phyloP scores from a whole-genome alignment of 179 eudicot genomes.

The Beta macrorhiza region DNA sequence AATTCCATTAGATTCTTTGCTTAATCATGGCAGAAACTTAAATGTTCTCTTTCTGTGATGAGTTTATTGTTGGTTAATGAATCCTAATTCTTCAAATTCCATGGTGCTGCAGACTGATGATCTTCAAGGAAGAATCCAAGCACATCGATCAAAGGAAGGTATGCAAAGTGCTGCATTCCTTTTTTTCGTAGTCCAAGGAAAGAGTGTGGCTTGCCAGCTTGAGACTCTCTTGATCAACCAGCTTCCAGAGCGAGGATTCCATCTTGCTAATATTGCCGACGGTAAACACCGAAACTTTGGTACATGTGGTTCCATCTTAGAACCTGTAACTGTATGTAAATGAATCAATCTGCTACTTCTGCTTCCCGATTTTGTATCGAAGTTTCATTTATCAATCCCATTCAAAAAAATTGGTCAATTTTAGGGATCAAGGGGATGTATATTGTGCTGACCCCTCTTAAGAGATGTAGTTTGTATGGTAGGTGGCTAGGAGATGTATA shows the following conservation, averaged over 20 bases:
- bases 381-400: not conserved
- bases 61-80: not conserved
- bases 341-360: not conserved
- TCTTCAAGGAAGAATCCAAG: conserved; percentile 77
- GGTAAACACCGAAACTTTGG: conserved; percentile 95
- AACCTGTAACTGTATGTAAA: conserved; percentile 33
- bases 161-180: conserved; percentile 65
- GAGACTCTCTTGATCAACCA: conserved; percentile 93
- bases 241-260: conserved; percentile 73
- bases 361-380: not conserved
- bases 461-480: conserved; percentile 9
- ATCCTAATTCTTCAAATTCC: not conserved
- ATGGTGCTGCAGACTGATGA: conserved; percentile 68
- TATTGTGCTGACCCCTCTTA: not conserved
- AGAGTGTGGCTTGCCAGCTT: conserved; percentile 86
- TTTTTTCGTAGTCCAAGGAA: conserved; percentile 73
- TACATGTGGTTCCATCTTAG: conserved; percentile 45
- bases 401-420: not conserved
- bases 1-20: not conserved
- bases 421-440: not conserved
- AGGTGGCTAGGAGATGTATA: conserved; percentile 9
- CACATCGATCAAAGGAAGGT: conserved; percentile 75
- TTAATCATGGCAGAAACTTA: not conserved
- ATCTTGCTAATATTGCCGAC: conserved; percentile 74
- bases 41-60: not conserved